Base-by-base conservation (phyloP, 2,329 filamentous ascomycete species). In the Exophiala sideris region DNA sequence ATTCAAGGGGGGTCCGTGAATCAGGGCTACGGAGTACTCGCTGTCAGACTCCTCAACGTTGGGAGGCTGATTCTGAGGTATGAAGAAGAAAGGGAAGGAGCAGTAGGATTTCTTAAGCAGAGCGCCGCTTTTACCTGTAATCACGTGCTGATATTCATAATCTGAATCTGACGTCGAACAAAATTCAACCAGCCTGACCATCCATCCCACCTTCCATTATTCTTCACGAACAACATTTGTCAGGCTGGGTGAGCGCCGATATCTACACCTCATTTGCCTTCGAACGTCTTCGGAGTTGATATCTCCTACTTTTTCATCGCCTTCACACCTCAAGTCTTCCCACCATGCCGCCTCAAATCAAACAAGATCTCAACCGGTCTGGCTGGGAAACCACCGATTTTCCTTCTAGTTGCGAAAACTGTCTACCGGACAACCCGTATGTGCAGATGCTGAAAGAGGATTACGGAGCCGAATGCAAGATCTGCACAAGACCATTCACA, bases 361-460 rank as follows among this genome's bases (percentile, higher is more conserved):
- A 97, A 73, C 88, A 95, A 70, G 91, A 96, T 69, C 81, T 96
- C 44, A 96, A 97, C 75, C 84, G 94, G 50, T 94, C 91, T 14
- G 94, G 94, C 56, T 96, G 91, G 91, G 94, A 99, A 74, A 88
- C 90, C 4, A 76, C 74, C 16, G 75, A 78, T 59, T 78, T 77
- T 39, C 75, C 75, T 2, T 77, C 75, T 2, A 74, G 76, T 12
- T 78, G 83, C 77, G 94, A 99, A 73, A 91, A 86, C 68, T 99
- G 94, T 70, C 82, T 99, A 2, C 91, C 92, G 12, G 91, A 96
- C 58, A 97, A 97, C 66, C 92, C 92, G 1, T 99, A 95, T 67
- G 94, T 99, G 40, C 94, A 97, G 73, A 97, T 99, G 91, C 80
- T 99, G 57, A 99, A 99, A 74, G 91, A 97, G 69, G 92, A 99